Conservation (phyloP, 2,329 filamentous ascomycete genomes). For the Fusarium sp. region DNA sequence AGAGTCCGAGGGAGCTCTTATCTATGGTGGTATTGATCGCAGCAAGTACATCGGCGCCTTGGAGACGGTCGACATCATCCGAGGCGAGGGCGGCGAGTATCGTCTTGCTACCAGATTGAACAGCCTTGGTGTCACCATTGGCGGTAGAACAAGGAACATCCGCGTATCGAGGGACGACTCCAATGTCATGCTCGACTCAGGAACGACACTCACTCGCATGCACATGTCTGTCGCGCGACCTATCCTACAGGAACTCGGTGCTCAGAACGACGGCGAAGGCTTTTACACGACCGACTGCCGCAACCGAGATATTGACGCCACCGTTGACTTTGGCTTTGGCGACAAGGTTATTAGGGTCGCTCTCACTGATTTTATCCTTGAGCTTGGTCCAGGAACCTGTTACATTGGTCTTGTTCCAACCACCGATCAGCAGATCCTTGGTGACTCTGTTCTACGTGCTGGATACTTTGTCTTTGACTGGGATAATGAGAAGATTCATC, state of each 20-base stretch:
- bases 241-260: constrained; percentile 59
- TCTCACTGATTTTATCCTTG: constrained; percentile 63
- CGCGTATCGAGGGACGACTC: constrained; percentile 49
- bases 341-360: constrained; percentile 56
- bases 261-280: constrained; percentile 54
- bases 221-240: constrained; percentile 57
- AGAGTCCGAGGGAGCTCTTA: constrained; percentile 60
- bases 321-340: constrained; percentile 63
- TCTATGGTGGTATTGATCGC: constrained; percentile 66
- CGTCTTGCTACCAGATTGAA: constrained; percentile 53
- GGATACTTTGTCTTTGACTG: constrained; percentile 62
- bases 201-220: constrained; percentile 63
- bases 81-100: constrained; percentile 51
- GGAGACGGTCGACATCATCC: constrained; percentile 57
- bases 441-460: constrained; percentile 57
- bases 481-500: constrained; percentile 57
- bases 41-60: constrained; percentile 64
- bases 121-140: constrained; percentile 50
- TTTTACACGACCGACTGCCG: constrained; percentile 60
- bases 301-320: constrained; percentile 52
- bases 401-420: constrained; percentile 57
- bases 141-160: constrained; percentile 39
- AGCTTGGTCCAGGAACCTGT: constrained; percentile 55
- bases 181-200: constrained; percentile 64
- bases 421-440: constrained; percentile 58